Evolutionary conservation across 1,284 basidiomycete genomes (phyloP).

Genomic region (Gymnopus androsaceus): DNA sequence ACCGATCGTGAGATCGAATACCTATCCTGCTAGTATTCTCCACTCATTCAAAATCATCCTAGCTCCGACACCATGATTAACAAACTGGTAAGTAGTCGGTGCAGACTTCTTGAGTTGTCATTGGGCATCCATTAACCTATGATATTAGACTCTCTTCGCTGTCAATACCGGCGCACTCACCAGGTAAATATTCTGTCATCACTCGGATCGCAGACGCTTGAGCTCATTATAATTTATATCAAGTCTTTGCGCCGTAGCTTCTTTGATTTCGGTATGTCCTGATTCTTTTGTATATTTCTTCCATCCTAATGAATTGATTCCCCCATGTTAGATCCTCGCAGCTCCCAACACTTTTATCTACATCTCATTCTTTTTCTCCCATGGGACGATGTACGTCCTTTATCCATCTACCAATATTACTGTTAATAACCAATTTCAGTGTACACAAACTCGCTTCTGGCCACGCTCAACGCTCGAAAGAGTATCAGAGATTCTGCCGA

Average conservation of each 20-base stretch:
- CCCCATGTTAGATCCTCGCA: conserved; percentile 33
- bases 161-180: conserved; percentile 49
- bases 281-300: neutral
- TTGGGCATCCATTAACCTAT: neutral
- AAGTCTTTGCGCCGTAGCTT: conserved; percentile 39
- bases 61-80: conserved; percentile 52
- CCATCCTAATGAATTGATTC: neutral
- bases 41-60: conserved; percentile 11
- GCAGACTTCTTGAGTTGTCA: too few relatives aligned
- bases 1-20: conserved; percentile 34
- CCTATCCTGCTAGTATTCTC: neutral
- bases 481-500: conserved; percentile 32
- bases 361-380: conserved; percentile 50
- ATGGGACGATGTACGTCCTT: conserved; percentile 44
- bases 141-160: conserved; percentile 44
- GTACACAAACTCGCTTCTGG: conserved; percentile 52
- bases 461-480: conserved; percentile 49
- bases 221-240: neutral
- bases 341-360: conserved; percentile 46
- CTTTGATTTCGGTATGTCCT: conserved; percentile 42
- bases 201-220: neutral
- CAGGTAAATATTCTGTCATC: conserved; percentile 23
- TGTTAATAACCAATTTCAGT: conserved; percentile 28
- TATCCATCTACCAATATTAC: neutral
- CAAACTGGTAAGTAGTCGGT: conserved; percentile 35